Percentiles rank a stretch among this genome's conserved stretches.
These are phyloP conservation scores for Blastobotrys proliferans DNA, from an alignment of 1,139 yeast species.

Conservation along the genomic window DNA sequence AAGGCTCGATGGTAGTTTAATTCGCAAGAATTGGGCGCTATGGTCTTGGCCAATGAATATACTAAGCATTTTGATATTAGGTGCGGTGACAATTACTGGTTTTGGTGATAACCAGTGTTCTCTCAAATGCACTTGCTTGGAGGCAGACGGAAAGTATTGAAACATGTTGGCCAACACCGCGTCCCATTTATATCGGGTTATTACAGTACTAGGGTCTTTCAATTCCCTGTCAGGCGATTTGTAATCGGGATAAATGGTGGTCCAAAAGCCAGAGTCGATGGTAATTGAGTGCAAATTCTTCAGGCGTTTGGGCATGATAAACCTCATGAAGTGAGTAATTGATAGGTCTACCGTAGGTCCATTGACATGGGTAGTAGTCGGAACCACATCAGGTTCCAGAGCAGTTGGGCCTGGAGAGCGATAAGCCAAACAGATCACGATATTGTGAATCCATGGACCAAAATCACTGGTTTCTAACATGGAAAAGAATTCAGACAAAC, in stretches of 20 bases:
- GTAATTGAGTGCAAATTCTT: constrained; percentile 7
- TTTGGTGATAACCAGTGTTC: constrained; percentile 9
- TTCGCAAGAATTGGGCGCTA: background rate
- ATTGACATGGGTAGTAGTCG: background rate
- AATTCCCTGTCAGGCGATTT: background rate
- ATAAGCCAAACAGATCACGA: constrained; percentile 10
- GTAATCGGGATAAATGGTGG: background rate
- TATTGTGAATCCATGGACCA: constrained; percentile 6
- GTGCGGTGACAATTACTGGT: constrained; percentile 3
- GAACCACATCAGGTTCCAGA: background rate
- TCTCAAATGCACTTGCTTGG: constrained; percentile 5
- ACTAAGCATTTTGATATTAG: constrained; percentile 8
- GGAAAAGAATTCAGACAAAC: constrained; percentile 3
- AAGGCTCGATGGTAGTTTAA: constrained; percentile 6
- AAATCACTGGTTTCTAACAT: background rate
- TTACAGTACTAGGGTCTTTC: background rate
- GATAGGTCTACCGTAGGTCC: constrained; percentile 3
- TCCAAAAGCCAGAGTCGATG: constrained; percentile 7
- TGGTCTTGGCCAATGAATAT: constrained; percentile 2
- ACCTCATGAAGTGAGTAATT: constrained; percentile 4
- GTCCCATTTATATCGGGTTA: constrained; percentile 9
- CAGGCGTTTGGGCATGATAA: constrained; percentile 5
- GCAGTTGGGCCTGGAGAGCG: constrained; percentile 8
- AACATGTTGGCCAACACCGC: background rate
- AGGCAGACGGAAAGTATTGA: constrained; percentile 7